Percentiles rank a stretch among this genome's conserved stretches.
These are phyloP conservation scores for Dianthus caryophyllus DNA, from an alignment of 148 eudicot genomes.

Conservation along the genomic window DNA sequence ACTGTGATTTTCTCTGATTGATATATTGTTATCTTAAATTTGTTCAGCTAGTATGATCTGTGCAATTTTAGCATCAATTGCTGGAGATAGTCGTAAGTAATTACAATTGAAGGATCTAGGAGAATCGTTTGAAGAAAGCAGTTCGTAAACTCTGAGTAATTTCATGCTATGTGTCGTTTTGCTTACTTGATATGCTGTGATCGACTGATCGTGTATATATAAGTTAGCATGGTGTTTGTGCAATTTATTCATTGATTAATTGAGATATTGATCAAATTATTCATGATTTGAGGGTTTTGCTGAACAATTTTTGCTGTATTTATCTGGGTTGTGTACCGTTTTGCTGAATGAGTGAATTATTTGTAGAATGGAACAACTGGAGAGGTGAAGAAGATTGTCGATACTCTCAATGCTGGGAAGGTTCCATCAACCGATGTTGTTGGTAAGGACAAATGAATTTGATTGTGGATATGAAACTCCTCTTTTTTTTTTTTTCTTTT, in stretches of 20 bases:
- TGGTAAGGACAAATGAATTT: constrained; percentile 32
- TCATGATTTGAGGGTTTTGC: neutral
- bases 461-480: neutral
- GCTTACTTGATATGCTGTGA: neutral
- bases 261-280: neutral
- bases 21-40: neutral
- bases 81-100: too few species aligned
- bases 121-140: too few species aligned
- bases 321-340: neutral
- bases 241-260: neutral
- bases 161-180: too few species aligned
- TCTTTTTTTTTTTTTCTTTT: neutral
- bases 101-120: too few species aligned
- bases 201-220: neutral
- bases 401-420: constrained; percentile 49
- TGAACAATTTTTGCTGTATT: neutral
- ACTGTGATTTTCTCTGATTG: too few species aligned
- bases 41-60: too few species aligned
- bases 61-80: too few species aligned
- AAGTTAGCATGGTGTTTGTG: neutral
- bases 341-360: neutral
- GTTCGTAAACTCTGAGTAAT: too few species aligned
- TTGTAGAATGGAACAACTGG: constrained; percentile 65
- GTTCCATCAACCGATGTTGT: constrained; percentile 67
- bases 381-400: constrained; percentile 73